Percentiles rank a stretch among this genome's conserved stretches.
Evolutionary conservation across 176 grass and related monocot species (phyloP).

Genomic region (Elymus sibiricus): DNA sequence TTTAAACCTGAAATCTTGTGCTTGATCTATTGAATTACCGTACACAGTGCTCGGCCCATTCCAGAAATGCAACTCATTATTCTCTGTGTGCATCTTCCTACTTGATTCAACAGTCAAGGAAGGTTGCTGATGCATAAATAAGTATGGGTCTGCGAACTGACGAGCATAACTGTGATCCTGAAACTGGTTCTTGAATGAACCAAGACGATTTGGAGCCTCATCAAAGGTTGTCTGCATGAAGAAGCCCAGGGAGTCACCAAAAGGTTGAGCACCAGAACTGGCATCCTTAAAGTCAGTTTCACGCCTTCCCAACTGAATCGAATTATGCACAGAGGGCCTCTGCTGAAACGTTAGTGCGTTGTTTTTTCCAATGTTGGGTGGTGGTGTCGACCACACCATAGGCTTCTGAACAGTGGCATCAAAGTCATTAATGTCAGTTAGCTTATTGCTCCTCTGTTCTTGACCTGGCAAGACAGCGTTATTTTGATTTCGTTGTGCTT

Average conservation of each 20-base stretch:
- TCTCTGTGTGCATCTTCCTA: slow-evolving; percentile 20
- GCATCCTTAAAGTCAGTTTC: slow-evolving; percentile 54
- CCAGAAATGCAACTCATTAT: slow-evolving; percentile 42
- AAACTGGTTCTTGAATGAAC: slow-evolving; percentile 46
- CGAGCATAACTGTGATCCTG: slow-evolving; percentile 39
- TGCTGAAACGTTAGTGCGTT: slow-evolving; percentile 36
- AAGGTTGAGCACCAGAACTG: slow-evolving; percentile 23
- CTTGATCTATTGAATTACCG: slow-evolving; percentile 37
- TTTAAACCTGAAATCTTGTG: slow-evolving; percentile 39
- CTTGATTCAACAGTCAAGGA: slow-evolving; percentile 48
- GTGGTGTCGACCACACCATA: slow-evolving; percentile 53
- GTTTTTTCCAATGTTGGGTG: slow-evolving; percentile 25
- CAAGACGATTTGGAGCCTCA: slow-evolving; percentile 35
- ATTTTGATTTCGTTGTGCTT: slow-evolving; percentile 38
- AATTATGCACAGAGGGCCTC: slow-evolving; percentile 39
- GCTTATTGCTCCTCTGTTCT: slow-evolving; percentile 47
- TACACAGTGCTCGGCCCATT: slow-evolving; percentile 21
- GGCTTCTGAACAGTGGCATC: slow-evolving; percentile 67
- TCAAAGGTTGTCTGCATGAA: slow-evolving; percentile 43
- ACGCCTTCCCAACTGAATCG: slow-evolving; percentile 52
- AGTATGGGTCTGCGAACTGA: slow-evolving; percentile 42
- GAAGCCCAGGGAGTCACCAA: slow-evolving; percentile 38
- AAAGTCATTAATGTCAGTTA: slow-evolving; percentile 44
- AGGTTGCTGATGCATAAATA: slow-evolving; percentile 34
- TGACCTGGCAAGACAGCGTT: slow-evolving; percentile 58